Evolutionary conservation across 352 stramenopile species (phyloP).

Genomic region (Pythium brassicae): DNA sequence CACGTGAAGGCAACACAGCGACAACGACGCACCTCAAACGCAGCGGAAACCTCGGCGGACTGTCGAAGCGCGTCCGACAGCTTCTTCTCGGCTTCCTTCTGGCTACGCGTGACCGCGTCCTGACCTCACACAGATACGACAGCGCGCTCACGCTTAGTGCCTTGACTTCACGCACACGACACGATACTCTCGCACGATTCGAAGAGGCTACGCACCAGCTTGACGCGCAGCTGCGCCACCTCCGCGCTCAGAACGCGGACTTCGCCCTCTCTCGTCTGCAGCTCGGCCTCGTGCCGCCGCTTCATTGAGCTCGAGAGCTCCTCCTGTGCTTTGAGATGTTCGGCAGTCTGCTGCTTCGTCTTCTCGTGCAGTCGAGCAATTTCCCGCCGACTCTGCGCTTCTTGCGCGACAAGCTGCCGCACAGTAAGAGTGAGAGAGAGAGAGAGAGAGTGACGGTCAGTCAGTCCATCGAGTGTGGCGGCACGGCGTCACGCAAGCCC

Average conservation of each 20-base stretch:
- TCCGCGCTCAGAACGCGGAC: constrained; percentile 39
- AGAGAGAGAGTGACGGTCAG: not conserved
- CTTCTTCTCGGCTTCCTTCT: constrained; percentile 55
- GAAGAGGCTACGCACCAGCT: constrained; percentile 24
- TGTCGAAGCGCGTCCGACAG: constrained; percentile 30
- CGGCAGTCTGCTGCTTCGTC: constrained; percentile 38
- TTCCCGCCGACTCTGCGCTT: constrained; percentile 61
- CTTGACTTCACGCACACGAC: not conserved
- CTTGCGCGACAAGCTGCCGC: constrained; percentile 43
- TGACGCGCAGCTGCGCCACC: constrained; percentile 44
- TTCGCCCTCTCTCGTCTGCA: constrained; percentile 50
- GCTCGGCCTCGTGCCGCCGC: constrained; percentile 34
- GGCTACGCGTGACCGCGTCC: constrained; percentile 36
- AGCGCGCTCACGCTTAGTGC: not conserved
- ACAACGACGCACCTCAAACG: constrained; percentile 32
- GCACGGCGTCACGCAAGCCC: not conserved
- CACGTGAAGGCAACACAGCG: too few relatives aligned
- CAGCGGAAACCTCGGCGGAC: constrained; percentile 30
- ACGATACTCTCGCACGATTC: too few relatives aligned
- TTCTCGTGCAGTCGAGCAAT: constrained; percentile 63
- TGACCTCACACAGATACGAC: constrained; percentile 3
- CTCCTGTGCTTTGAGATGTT: constrained; percentile 46
- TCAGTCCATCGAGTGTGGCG: too few relatives aligned
- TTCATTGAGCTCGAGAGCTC: constrained; percentile 25
- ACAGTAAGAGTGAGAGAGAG: not conserved